Evolutionary conservation across 208 protist genomes (phyloP).

Genomic region (Leishmania mexicana): DNA sequence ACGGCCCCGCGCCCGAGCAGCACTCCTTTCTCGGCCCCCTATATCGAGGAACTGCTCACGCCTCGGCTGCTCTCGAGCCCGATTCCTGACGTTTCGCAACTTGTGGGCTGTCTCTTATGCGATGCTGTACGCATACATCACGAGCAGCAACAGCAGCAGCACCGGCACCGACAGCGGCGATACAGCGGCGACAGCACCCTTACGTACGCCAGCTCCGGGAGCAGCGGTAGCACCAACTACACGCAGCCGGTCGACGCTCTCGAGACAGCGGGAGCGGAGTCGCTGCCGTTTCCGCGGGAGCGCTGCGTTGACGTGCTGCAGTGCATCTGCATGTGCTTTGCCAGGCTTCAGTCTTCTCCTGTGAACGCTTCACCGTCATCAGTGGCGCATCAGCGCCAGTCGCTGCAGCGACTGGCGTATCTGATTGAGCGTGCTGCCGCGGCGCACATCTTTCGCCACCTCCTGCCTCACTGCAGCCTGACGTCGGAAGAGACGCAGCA

Average conservation of each 20-base stretch:
- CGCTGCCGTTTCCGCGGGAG: slow-evolving; percentile 42
- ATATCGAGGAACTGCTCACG: slow-evolving; percentile 44
- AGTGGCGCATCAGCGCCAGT: slow-evolving; percentile 5
- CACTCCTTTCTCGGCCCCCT: slow-evolving; percentile 31
- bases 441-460: slow-evolving; percentile 48
- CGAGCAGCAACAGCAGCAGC: slow-evolving; percentile 11
- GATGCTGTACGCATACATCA: slow-evolving; percentile 54
- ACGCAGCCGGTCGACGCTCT: not conserved
- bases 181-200: not conserved
- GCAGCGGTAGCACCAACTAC: not conserved
- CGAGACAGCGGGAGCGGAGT: not conserved
- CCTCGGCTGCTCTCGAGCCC: slow-evolving; percentile 53
- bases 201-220: not conserved
- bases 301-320: slow-evolving; percentile 48
- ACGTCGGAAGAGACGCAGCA: slow-evolving; percentile 8
- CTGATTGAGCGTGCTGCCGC: slow-evolving; percentile 57
- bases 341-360: slow-evolving; percentile 11
- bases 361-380: not conserved
- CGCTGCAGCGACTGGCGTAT: slow-evolving; percentile 41
- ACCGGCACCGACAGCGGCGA: not conserved
- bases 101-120: slow-evolving; percentile 66
- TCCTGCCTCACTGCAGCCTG: slow-evolving; percentile 53
- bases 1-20: slow-evolving; percentile 1
- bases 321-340: slow-evolving; percentile 60
- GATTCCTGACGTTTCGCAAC: slow-evolving; percentile 53